Percentiles rank a stretch among this genome's conserved stretches.
Evolutionary conservation across 2,329 filamentous ascomycete species (phyloP).

Genomic region (Botrytis porri): DNA sequence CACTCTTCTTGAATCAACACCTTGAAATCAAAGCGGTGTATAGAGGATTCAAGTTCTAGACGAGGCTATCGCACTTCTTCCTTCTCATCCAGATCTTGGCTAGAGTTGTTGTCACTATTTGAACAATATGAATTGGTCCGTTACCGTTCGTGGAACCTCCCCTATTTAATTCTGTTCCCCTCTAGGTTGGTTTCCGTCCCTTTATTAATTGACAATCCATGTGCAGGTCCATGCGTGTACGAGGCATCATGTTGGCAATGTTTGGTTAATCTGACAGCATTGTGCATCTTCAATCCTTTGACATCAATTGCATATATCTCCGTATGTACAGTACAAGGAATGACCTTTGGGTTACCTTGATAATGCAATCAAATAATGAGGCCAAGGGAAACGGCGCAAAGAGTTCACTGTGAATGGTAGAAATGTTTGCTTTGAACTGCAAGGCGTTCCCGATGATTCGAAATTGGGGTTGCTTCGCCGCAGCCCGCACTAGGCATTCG

Average conservation of each 20-base stretch:
- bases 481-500: conserved; percentile 15
- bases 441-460: conserved; percentile 20
- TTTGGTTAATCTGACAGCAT: conserved; percentile 20
- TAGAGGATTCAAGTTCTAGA: conserved; percentile 13
- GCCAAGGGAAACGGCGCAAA: conserved; percentile 14
- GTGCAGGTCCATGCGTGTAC: conserved; percentile 19
- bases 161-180: conserved; percentile 18
- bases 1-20: conserved; percentile 8
- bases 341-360: conserved; percentile 17
- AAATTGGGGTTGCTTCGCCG: conserved; percentile 21
- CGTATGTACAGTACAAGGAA: conserved; percentile 15
- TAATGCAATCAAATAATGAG: conserved; percentile 10
- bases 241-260: conserved; percentile 14
- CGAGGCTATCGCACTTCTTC: conserved; percentile 13
- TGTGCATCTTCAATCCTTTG: conserved; percentile 20
- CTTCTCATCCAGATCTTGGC: conserved; percentile 18
- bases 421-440: conserved; percentile 17
- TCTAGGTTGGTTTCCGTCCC: conserved; percentile 20
- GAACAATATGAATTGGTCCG: neutral
- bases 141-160: conserved; percentile 15
- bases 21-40: conserved; percentile 16
- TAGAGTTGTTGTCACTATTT: conserved; percentile 14
- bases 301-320: conserved; percentile 9
- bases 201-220: conserved; percentile 16
- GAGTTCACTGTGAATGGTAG: conserved; percentile 16